These are phyloP conservation scores for Pichia cabralensis DNA, from an alignment of 805 yeast genomes.

Conservation along the genomic window DNA sequence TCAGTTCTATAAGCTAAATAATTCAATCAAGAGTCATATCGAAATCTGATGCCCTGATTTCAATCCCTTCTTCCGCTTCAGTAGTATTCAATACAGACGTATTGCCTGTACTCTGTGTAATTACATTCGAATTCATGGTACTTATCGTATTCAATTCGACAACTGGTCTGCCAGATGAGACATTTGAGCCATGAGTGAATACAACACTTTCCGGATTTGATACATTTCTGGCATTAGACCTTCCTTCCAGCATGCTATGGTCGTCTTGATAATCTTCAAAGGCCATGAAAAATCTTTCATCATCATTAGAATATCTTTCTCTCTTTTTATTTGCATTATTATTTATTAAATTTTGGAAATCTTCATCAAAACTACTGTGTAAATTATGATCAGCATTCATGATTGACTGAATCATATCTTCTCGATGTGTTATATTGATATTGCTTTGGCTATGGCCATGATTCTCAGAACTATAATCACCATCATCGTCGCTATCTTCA, in stretches of 20 bases:
- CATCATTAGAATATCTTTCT: constrained; percentile 1
- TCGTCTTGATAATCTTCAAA: constrained; percentile 30
- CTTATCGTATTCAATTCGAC: too few species aligned
- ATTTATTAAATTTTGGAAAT: too few species aligned
- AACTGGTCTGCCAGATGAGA: constrained; percentile 1
- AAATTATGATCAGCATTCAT: background rate
- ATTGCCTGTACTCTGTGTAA: constrained; percentile 5
- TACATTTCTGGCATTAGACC: constrained; percentile 1
- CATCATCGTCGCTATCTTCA: constrained; percentile 10
- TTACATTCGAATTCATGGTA: too few species aligned
- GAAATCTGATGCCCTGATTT: constrained; percentile 17
- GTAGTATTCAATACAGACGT: constrained; percentile 8
- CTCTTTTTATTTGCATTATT: too few species aligned
- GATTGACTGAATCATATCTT: too few species aligned
- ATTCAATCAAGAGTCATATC: constrained; percentile 23
- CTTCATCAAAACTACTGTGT: constrained; percentile 10
- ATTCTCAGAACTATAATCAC: constrained; percentile 13
- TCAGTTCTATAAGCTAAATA: too few species aligned
- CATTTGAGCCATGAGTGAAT: constrained; percentile 4
- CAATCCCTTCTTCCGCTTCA: constrained; percentile 13
- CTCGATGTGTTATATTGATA: too few species aligned
- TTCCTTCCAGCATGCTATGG: constrained; percentile 17
- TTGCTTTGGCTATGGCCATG: too few species aligned
- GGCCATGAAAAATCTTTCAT: constrained; percentile 26
- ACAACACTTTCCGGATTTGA: constrained; percentile 8